Evolutionary conservation across 345 rosid genomes (phyloP).

Genomic region (Luvunga scandens): DNA sequence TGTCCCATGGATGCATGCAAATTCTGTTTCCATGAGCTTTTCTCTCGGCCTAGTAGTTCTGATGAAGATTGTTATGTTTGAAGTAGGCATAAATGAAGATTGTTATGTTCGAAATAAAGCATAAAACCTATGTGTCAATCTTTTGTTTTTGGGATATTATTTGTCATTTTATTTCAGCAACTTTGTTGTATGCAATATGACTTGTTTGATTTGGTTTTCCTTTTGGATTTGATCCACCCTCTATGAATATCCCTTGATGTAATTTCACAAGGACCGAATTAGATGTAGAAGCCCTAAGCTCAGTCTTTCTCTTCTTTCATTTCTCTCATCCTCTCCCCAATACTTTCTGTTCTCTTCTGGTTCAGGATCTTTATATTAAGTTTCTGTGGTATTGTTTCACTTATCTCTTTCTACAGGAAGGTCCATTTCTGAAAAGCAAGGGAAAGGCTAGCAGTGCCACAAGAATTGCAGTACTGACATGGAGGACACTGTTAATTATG

Average conservation of each 20-base stretch:
- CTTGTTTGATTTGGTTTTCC: not conserved
- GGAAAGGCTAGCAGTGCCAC: slow-evolving; percentile 80
- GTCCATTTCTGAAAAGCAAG: slow-evolving; percentile 87
- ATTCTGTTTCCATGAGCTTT: not conserved
- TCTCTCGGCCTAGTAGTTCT: not conserved
- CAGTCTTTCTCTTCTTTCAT: not conserved
- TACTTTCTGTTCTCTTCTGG: not conserved
- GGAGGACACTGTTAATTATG: slow-evolving; percentile 95
- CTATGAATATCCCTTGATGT: not conserved
- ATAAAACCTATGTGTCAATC: not conserved
- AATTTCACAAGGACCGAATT: not conserved
- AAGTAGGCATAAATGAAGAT: not conserved
- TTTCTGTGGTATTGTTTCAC: slow-evolving; percentile 1
- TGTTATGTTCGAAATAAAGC: not conserved
- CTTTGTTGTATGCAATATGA: not conserved
- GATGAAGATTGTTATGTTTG: not conserved
- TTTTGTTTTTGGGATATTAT: not conserved
- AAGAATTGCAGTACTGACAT: slow-evolving; percentile 84
- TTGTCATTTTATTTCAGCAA: not conserved
- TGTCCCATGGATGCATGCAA: not conserved
- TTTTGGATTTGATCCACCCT: not conserved
- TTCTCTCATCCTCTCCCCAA: not conserved
- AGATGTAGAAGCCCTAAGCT: not conserved
- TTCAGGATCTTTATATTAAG: not conserved
- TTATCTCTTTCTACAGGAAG: slow-evolving; percentile 58